These are phyloP conservation scores for Fusarium bulbicola DNA, from an alignment of 2,329 filamentous ascomycete species.

Conservation along the genomic window DNA sequence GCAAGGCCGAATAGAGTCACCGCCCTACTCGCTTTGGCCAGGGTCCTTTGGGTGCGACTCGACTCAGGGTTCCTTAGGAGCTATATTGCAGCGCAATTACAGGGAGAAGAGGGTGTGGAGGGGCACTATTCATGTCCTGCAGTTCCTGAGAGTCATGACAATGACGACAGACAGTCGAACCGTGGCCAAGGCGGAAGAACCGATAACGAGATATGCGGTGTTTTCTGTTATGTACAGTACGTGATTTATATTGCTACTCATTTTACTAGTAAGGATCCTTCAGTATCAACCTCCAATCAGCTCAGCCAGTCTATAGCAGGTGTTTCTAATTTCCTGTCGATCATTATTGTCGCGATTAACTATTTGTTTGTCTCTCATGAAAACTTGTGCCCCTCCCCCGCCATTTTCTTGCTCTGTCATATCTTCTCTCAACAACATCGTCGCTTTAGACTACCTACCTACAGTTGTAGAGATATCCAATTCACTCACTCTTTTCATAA, in stretches of 20 bases:
- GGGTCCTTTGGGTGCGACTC: not conserved
- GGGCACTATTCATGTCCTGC: slow-evolving; percentile 14
- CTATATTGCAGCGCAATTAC: slow-evolving; percentile 5
- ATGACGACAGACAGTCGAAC: slow-evolving; percentile 36
- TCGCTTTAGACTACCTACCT: not conserved
- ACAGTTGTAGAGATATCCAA: not conserved
- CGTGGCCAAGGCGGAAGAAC: slow-evolving; percentile 15
- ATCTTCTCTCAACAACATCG: slow-evolving; percentile 21
- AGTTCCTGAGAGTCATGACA: slow-evolving; percentile 18
- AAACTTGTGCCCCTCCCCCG: slow-evolving; percentile 41
- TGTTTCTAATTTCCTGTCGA: slow-evolving; percentile 27
- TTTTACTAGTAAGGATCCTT: slow-evolving; percentile 18
- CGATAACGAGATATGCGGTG: slow-evolving; percentile 32
- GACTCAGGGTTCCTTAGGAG: slow-evolving; percentile 4
- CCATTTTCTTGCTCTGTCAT: slow-evolving; percentile 34
- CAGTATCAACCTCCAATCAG: slow-evolving; percentile 35
- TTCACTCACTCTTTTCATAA: not conserved
- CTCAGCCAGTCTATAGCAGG: slow-evolving; percentile 20
- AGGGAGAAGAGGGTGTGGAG: slow-evolving; percentile 31
- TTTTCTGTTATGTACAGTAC: slow-evolving; percentile 28
- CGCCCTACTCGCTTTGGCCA: slow-evolving; percentile 25
- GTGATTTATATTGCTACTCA: slow-evolving; percentile 14
- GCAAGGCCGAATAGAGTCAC: slow-evolving; percentile 21
- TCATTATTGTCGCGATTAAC: slow-evolving; percentile 16
- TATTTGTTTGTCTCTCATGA: slow-evolving; percentile 28